Conservation (phyloP, 768 basidiomycete species). For the Hydnomerulius pinastri region DNA sequence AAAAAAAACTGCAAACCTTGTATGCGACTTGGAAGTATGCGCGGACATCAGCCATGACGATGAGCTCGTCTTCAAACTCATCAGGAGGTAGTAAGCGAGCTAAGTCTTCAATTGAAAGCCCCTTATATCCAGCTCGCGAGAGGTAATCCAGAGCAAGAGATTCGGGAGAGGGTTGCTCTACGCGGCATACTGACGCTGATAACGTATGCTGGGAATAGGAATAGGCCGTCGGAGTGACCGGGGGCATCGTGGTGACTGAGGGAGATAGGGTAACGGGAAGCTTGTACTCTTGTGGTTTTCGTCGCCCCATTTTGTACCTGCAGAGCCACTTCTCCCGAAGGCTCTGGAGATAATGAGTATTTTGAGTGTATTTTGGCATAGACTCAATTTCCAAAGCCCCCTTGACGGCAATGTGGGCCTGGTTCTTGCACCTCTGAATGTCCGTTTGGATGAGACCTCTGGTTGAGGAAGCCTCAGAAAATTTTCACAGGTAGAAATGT, state of each 20-base stretch:
- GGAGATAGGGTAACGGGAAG: too few species aligned
- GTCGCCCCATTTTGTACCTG: constrained; percentile 22
- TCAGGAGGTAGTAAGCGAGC: constrained; percentile 26
- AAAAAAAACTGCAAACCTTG: constrained; percentile 43
- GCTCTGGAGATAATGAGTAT: constrained; percentile 20
- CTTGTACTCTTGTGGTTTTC: not conserved
- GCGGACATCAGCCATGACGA: constrained; percentile 54
- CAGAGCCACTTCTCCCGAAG: constrained; percentile 27
- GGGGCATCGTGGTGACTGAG: too few species aligned
- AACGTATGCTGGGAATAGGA: not conserved
- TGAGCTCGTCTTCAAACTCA: constrained; percentile 43
- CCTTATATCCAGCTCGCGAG: constrained; percentile 30
- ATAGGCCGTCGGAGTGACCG: too few species aligned
- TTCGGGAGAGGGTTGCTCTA: not conserved
- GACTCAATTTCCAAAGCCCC: constrained; percentile 41
- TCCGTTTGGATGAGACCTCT: constrained; percentile 32
- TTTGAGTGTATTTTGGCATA: constrained; percentile 41
- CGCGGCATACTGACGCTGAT: not conserved
- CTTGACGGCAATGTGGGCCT: constrained; percentile 27
- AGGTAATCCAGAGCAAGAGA: constrained; percentile 26
- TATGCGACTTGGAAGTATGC: constrained; percentile 59
- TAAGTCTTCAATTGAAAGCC: constrained; percentile 26
- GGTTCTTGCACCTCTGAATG: constrained; percentile 28
- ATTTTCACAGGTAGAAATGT: not conserved
- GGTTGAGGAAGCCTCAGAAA: not conserved